Percentiles rank a stretch among this genome's conserved stretches.
Conservation (phyloP, 1,284 basidiomycete species). For the Pterulicium gracile region DNA sequence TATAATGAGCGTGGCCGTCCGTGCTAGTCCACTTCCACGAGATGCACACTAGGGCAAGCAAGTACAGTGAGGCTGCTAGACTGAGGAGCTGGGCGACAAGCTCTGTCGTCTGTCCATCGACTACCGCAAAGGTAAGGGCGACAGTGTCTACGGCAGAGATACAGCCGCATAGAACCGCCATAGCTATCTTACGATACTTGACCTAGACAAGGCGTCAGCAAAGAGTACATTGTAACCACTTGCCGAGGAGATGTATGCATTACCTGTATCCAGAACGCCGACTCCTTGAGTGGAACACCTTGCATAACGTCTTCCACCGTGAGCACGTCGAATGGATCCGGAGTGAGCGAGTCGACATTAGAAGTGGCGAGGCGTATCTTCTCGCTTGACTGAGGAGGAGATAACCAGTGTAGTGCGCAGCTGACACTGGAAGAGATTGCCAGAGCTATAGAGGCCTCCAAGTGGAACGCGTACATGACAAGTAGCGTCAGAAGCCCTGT, state of each 20-base stretch:
- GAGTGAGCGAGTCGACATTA: slow-evolving; percentile 3
- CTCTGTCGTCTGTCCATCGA: slow-evolving; percentile 17
- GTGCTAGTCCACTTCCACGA: neutral
- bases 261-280: slow-evolving; percentile 63
- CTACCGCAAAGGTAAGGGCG: slow-evolving; percentile 37
- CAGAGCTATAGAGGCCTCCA: too few species aligned
- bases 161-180: slow-evolving; percentile 31
- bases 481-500: too few species aligned
- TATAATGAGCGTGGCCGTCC: slow-evolving; percentile 10
- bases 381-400: too few species aligned
- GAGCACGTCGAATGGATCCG: slow-evolving; percentile 73
- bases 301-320: slow-evolving; percentile 61
- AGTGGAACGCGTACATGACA: too few species aligned
- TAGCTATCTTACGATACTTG: slow-evolving; percentile 41
- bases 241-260: slow-evolving; percentile 10
- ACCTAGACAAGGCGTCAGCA: slow-evolving; percentile 27
- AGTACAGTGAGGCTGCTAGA: slow-evolving; percentile 15
- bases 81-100: slow-evolving; percentile 39
- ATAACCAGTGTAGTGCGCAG: too few species aligned
- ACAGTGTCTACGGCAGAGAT: slow-evolving; percentile 41
- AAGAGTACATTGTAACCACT: neutral
- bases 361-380: neutral
- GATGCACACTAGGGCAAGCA: neutral
- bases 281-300: slow-evolving; percentile 65
- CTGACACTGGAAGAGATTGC: too few species aligned